Percentiles rank a stretch among this genome's conserved stretches.
Evolutionary conservation across 352 stramenopile species (phyloP).

Genomic region (Pythium aphanidermatum): DNA sequence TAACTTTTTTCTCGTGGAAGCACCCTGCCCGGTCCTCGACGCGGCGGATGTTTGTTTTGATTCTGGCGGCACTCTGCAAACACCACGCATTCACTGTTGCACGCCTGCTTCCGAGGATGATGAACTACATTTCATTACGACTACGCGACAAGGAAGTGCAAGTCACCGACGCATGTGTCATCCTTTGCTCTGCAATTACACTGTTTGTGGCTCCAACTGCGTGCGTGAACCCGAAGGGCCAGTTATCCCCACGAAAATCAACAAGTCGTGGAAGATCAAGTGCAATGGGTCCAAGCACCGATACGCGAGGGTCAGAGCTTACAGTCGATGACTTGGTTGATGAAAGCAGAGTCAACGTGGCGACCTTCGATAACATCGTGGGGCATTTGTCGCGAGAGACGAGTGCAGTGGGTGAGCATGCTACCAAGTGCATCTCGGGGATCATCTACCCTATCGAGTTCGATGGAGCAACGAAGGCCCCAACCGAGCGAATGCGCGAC

Average conservation of each 20-base stretch:
- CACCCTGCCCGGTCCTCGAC: constrained; percentile 41
- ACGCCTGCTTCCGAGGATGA: constrained; percentile 36
- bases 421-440: constrained; percentile 38
- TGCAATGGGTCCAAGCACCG: too few species aligned
- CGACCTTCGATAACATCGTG: constrained; percentile 32
- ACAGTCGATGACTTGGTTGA: neutral
- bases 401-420: constrained; percentile 40
- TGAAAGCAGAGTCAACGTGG: neutral
- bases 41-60: constrained; percentile 49
- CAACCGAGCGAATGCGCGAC: constrained; percentile 15
- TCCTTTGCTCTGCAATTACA: constrained; percentile 42
- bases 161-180: constrained; percentile 47
- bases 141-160: constrained; percentile 50
- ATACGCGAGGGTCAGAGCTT: too few species aligned
- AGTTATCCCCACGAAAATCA: constrained; percentile 7
- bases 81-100: constrained; percentile 27
- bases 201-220: constrained; percentile 34
- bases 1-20: constrained; percentile 14
- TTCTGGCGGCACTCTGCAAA: constrained; percentile 47
- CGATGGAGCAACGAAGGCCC: constrained; percentile 32
- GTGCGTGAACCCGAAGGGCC: constrained; percentile 9
- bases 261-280: constrained; percentile 3
- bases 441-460: constrained; percentile 47
- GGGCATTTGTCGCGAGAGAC: constrained; percentile 30
- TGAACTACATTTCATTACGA: constrained; percentile 37